These are phyloP conservation scores for Thermoascus crustaceus DNA, from an alignment of 2,329 filamentous ascomycete genomes.

Conservation along the genomic window DNA sequence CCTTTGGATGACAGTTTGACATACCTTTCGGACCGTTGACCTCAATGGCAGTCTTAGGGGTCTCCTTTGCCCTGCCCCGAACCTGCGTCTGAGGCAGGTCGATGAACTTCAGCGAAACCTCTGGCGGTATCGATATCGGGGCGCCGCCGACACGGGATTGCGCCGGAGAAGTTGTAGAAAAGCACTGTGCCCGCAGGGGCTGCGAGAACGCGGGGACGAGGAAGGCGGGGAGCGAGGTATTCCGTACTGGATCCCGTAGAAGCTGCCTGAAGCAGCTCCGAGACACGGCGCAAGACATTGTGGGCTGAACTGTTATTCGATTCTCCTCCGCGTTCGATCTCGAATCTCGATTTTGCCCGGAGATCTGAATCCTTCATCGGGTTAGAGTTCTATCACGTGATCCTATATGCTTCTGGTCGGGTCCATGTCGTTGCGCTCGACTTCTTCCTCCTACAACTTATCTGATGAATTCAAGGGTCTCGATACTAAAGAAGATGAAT, in stretches of 20 bases:
- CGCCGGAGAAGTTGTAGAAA: slow-evolving; percentile 61
- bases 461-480: no score
- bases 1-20: slow-evolving; percentile 16
- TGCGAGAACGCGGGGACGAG: slow-evolving; percentile 61
- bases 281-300: slow-evolving; percentile 59
- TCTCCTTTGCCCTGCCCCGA: slow-evolving; percentile 54
- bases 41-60: slow-evolving; percentile 57
- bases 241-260: slow-evolving; percentile 38
- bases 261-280: slow-evolving; percentile 53
- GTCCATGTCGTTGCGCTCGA: no score
- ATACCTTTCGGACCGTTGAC: slow-evolving; percentile 73
- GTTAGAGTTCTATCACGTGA: slow-evolving; percentile 11
- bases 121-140: slow-evolving; percentile 70
- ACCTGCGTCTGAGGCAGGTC: slow-evolving; percentile 53
- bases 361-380: slow-evolving; percentile 10
- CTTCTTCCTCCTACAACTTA: no score
- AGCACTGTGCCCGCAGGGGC: slow-evolving; percentile 43
- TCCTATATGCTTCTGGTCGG: no score
- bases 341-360: slow-evolving; percentile 25
- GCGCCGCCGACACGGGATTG: slow-evolving; percentile 80
- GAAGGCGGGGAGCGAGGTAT: slow-evolving; percentile 58
- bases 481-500: no score
- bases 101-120: slow-evolving; percentile 65
- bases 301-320: slow-evolving; percentile 15
- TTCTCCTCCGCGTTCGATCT: slow-evolving; percentile 17